A percentile compares a stretch with the other conserved stretches of the same genome.
Conservation (phyloP, 148 eudicot genomes). For the Diospyros kaki region DNA sequence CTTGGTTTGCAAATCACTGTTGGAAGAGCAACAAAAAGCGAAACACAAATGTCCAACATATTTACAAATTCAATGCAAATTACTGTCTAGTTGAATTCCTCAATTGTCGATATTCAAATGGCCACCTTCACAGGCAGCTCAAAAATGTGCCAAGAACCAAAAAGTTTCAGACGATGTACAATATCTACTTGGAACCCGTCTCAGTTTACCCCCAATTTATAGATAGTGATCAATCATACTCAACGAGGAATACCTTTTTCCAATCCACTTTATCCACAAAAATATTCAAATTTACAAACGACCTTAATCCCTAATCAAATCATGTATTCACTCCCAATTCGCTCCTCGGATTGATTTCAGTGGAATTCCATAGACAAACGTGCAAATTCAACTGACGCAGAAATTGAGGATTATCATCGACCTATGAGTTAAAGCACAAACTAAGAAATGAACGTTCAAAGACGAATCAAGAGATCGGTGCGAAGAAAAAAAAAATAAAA, state of each 20-base stretch:
- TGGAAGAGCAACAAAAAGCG: neutral
- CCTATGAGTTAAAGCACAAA: neutral
- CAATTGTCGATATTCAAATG: neutral
- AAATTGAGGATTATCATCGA: neutral
- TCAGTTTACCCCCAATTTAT: neutral
- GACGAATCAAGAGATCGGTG: neutral
- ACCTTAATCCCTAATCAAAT: neutral
- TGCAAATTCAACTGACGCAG: conserved; percentile 7
- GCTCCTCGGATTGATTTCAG: neutral
- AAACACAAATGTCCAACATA: neutral
- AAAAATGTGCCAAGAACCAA: neutral
- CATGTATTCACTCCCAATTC: neutral
- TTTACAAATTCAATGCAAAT: neutral
- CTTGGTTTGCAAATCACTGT: neutral
- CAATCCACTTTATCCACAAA: neutral
- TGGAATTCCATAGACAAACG: neutral
- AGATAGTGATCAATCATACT: neutral
- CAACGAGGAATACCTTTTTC: neutral
- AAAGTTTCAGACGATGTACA: neutral
- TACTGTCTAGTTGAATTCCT: neutral
- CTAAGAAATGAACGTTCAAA: neutral
- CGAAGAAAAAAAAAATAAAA: neutral
- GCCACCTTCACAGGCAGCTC: too few relatives aligned
- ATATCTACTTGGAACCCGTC: too few relatives aligned
- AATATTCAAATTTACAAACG: neutral